phyloP scores from a whole-genome alignment of 306 rosid species.

The Vicia sativa region DNA sequence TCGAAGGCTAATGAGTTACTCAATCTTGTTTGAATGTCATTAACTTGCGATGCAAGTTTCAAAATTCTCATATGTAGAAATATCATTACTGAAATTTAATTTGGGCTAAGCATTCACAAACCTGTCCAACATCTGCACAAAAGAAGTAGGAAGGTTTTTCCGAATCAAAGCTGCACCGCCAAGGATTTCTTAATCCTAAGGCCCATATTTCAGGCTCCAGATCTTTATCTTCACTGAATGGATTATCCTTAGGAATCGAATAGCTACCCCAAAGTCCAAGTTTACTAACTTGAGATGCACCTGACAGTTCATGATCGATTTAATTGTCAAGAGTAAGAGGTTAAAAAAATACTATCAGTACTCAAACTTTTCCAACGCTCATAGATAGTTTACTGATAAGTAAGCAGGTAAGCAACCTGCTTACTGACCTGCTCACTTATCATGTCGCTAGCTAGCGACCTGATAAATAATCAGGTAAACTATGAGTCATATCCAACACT shows the following conservation, averaged over 20 bases:
- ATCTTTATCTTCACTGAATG: constrained; percentile 62
- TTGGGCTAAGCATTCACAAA: constrained; percentile 38
- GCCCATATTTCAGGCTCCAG: constrained; percentile 91
- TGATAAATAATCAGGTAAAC: too few relatives aligned
- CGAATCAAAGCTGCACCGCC: constrained; percentile 98
- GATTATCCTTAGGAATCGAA: constrained; percentile 87
- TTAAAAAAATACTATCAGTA: constrained; percentile 5
- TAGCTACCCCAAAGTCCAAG: constrained; percentile 92
- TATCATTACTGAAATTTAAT: background rate
- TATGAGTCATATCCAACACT: background rate
- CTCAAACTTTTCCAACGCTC: background rate
- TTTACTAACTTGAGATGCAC: constrained; percentile 60
- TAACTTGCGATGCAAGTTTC: background rate
- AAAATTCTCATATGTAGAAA: background rate
- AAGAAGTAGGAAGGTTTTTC: constrained; percentile 82
- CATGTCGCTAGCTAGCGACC: too few relatives aligned
- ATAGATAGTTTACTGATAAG: too few relatives aligned
- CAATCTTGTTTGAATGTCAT: too few relatives aligned
- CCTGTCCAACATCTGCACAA: constrained; percentile 93
- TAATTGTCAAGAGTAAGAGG: constrained; percentile 10
- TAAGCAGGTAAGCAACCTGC: too few relatives aligned
- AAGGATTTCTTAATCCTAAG: constrained; percentile 85
- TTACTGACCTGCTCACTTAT: too few relatives aligned
- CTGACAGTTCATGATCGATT: constrained; percentile 47
- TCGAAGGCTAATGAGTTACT: too few relatives aligned